Conservation (phyloP, 352 stramenopile genomes). For the Phytophthora aleatoria region DNA sequence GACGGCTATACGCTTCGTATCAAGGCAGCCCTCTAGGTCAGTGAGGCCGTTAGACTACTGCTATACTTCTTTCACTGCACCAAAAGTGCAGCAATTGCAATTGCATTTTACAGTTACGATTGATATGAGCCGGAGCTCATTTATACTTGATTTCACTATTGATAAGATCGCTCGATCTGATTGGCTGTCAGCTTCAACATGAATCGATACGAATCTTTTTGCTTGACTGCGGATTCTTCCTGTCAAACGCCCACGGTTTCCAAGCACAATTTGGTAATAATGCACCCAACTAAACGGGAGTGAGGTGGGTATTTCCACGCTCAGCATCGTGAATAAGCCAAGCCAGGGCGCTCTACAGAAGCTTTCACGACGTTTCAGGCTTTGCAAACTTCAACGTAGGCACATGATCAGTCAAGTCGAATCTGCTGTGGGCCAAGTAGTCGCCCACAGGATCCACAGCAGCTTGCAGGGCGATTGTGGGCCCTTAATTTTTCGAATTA, state of each 20-base stretch:
- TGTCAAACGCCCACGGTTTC: not conserved
- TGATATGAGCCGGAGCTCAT: not conserved
- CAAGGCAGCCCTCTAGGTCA: too few species aligned
- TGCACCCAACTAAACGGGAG: not conserved
- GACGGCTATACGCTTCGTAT: too few species aligned
- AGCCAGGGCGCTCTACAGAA: not conserved
- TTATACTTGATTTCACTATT: slow-evolving; percentile 18
- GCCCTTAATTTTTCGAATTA: slow-evolving; percentile 34
- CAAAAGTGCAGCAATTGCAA: too few species aligned
- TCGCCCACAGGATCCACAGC: slow-evolving; percentile 3
- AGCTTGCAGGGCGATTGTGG: slow-evolving; percentile 3
- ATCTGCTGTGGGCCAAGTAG: not conserved
- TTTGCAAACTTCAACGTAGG: not conserved
- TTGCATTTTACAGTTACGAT: too few species aligned
- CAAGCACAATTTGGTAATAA: not conserved
- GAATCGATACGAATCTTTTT: slow-evolving; percentile 12
- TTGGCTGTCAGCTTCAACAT: slow-evolving; percentile 30
- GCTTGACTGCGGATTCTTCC: not conserved
- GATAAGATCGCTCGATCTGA: slow-evolving; percentile 6
- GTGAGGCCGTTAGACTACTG: too few species aligned
- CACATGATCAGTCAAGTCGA: not conserved
- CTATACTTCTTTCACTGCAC: too few species aligned
- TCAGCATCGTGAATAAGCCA: not conserved
- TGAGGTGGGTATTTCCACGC: not conserved
- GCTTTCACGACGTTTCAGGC: not conserved